Evolutionary conservation across 495 filamentous ascomycete genomes (phyloP), one percentile per base, ranked within the genome.

Genomic region (Tuber umbilicatum): DNA sequence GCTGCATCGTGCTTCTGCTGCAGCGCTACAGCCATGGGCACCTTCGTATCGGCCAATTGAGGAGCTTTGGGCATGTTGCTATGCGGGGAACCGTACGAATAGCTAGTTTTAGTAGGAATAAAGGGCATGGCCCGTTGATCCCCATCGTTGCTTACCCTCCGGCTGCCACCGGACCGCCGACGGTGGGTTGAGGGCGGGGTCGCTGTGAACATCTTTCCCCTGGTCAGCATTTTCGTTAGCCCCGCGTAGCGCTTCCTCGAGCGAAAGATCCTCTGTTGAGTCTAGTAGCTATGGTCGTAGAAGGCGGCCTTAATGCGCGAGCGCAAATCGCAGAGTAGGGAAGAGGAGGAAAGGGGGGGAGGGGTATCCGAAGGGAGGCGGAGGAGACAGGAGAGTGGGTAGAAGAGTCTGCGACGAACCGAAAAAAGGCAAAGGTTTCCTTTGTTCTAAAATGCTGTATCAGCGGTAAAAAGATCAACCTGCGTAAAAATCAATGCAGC

Each of bases 1-100:
- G 77, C 73, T 70, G 73, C 80, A 39, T 81, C 76, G 45, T 81
- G 73, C 41, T 81, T 77, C 69, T 78, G 79, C 68, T 81, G 73
- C 69, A 81, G 39, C 27, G 73, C 75, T 41, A 77, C 80, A 41
- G 80, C 74, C 69, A 81, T 71, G 17, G 78, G 75, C 40, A 81
- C 79, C n/a, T 73, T 81, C 60, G 80, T 81, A 70, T 81, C 80
- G 35, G 80, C 76, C 37, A 81, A 40, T 69, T 80, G 80, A 5
- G 80, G 80, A 0, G 79, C 75, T 73, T 81, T 81, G 38, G 80
- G 80, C 72, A 81, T 78, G 71, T 85, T 85, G 21, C 83, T 84
- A 75, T 82, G 82, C 17, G 77, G 74, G 16, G 85, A 86, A 19
- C 85, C 85, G 77, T 86, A 86, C 5, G 85, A 85, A 67, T 86